Evolutionary conservation across 1,139 yeast species (phyloP), one percentile per base, ranked within the genome.

Genomic region (Saccharomyces pastorianus): DNA sequence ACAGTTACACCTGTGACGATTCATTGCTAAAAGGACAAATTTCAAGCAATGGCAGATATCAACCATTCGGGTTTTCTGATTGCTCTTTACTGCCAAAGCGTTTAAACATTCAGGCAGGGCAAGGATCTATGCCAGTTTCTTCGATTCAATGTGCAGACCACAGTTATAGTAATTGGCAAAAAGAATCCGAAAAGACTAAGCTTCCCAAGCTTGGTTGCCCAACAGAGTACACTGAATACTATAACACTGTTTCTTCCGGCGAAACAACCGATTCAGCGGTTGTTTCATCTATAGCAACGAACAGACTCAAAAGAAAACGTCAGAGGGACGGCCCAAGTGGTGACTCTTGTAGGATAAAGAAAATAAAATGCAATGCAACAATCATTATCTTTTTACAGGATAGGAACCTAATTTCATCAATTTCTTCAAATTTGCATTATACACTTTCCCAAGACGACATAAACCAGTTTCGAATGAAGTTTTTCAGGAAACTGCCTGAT

Each of bases 321-420:
- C 91, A 85, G 68, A 72, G 93, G 57, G 74, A 81, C 25, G 91
- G 93, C 0, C 91, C 91, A 8, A 81, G 87, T 50, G 85, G 93
- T 69, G 91, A 85, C 66, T 73, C 80, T 47, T 85, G 93, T 67
- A 74, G 90, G 52, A 67, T 79, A n/a, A 76, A 88, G 57, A 85
- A 85, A 68, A 86, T 84, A 56, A 85, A 84, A 68, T 85, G 93
- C 70, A 83, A 85, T 64, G 88, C 91, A 1, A 83, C 79, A 60
- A 81, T 84, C 13, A 69, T 60, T 54, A 70, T 68, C 5, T 29
- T 70, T 11, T 51, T 54, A 28, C 66, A 65, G 51, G 63, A 63
- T 48, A 59, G 59, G 23, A 23, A 55, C 13, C 54, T 66, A 9
- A 54, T 62, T 9, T 52, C 55, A 14, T 52, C 56, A 9, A 48